Evolutionary conservation across 2,329 filamentous ascomycete genomes (phyloP).

Genomic region (Claviceps digitariae): DNA sequence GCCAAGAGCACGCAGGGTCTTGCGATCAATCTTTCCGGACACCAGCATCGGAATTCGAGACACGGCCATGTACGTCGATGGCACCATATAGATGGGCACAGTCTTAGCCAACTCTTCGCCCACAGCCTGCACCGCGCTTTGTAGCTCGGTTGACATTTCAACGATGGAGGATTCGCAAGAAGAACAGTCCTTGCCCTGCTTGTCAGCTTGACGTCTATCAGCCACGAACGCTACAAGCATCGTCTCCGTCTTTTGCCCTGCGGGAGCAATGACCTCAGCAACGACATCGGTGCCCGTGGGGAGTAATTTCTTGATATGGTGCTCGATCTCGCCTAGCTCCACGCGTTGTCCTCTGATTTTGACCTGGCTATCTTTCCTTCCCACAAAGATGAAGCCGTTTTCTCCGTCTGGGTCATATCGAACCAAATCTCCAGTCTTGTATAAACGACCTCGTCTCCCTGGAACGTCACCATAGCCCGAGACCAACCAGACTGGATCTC

Average conservation of each 20-base stretch:
- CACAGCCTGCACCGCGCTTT: not conserved
- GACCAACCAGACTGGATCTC: slow-evolving; percentile 20
- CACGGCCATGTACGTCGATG: not conserved
- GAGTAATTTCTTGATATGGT: not conserved
- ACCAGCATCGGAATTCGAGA: slow-evolving; percentile 1
- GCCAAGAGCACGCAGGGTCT: not conserved
- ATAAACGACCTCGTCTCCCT: slow-evolving; percentile 17
- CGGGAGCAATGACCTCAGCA: not conserved
- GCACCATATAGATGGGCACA: slow-evolving; percentile 1
- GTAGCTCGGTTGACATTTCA: not conserved
- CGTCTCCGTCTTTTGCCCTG: not conserved
- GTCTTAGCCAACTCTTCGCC: not conserved
- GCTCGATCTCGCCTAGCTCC: slow-evolving; percentile 24
- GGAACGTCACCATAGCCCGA: not conserved
- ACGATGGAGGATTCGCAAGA: not conserved
- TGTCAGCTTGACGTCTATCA: not conserved
- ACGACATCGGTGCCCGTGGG: not conserved
- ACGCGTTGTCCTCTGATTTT: slow-evolving; percentile 41
- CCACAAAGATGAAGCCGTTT: slow-evolving; percentile 26
- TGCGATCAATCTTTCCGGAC: not conserved
- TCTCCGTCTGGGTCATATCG: slow-evolving; percentile 19
- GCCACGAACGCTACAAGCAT: slow-evolving; percentile 2
- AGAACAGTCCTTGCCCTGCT: not conserved
- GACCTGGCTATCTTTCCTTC: slow-evolving; percentile 39
- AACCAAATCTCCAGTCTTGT: slow-evolving; percentile 35